phyloP scores from a whole-genome alignment of 2,329 filamentous ascomycete species.

The Ploettnerulaceae sp. region DNA sequence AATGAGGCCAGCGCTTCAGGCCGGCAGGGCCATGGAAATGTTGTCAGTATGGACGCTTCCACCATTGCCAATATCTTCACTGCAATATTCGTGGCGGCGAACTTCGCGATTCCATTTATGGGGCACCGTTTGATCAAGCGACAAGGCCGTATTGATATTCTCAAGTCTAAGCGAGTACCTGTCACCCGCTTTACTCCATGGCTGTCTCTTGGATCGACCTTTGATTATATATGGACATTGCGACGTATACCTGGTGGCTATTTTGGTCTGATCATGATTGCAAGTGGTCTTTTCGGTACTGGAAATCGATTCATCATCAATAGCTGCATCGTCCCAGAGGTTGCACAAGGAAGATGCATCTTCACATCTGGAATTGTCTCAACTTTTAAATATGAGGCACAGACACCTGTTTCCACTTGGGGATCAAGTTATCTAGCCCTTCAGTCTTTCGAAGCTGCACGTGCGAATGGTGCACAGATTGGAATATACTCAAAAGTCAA shows the following conservation, averaged over 20 bases:
- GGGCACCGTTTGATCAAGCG: constrained; percentile 12
- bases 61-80: constrained; percentile 8
- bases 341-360: neutral
- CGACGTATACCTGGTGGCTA: constrained; percentile 10
- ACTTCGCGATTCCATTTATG: constrained; percentile 6
- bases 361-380: constrained; percentile 2
- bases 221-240: constrained; percentile 1
- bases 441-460: neutral
- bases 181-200: constrained; percentile 11
- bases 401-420: neutral
- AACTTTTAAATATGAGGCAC: neutral
- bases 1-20: neutral
- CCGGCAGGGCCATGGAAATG: neutral
- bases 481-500: constrained; percentile 4
- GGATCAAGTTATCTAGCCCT: neutral
- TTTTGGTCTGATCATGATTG: constrained; percentile 12
- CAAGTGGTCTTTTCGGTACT: constrained; percentile 6
- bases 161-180: constrained; percentile 7
- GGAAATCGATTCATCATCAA: constrained; percentile 10
- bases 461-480: neutral
- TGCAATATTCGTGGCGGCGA: constrained; percentile 6
- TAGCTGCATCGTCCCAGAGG: constrained; percentile 2
- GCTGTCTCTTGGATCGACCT: constrained; percentile 5
- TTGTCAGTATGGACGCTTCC: neutral
- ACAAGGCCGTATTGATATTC: constrained; percentile 8